Evolutionary conservation across 2,329 filamentous ascomycete genomes (phyloP), one percentile per base, ranked within the genome.

Genomic region (Phialophora expanda): DNA sequence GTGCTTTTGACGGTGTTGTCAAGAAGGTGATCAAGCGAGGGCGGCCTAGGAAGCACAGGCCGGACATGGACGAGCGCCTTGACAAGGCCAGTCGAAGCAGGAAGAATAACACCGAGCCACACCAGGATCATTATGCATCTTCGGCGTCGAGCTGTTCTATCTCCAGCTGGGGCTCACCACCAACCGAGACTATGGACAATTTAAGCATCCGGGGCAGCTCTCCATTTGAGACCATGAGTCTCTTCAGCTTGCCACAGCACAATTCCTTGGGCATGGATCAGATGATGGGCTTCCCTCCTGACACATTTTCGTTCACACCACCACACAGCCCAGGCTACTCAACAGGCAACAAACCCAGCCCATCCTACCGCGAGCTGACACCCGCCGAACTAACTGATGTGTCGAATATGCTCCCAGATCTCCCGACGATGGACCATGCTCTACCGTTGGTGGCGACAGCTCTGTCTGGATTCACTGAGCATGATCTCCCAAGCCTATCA

Each of bases 1-100:
- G 95, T 63, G 94, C 93, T 4, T 96, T 98, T 73, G 92, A 96
- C 69, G 93, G 93, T 46, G 84, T 87, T 57, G 85, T 89, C 30
- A 86, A 87, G 75, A 88, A 89, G 76, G 84, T 85, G 38, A 85
- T 85, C 44, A 90, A 90, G 78, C 87, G 89, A 66, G 87, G 88
- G 56, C 81, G 87, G 51, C 87, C 87, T 22, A 86, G 85, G 79
- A 89, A 89, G 78, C 80, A 83, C 65, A 79, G 86, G 32, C 86
- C 86, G 8, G 85, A 87, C 63, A 80, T 85, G 76, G 86, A 87
- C 46, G 80, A 85, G 51, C 80, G 86, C 61, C 77, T 83, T 26
- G 81, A 84, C 14, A 89, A 89, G 72, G 83, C 86, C 41, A 80
- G 76, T 60, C 81, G 81, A 71, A 85, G 85, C 50, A 81, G 86